Conservation (phyloP, 805 yeast genomes). For the Pichia californica region DNA sequence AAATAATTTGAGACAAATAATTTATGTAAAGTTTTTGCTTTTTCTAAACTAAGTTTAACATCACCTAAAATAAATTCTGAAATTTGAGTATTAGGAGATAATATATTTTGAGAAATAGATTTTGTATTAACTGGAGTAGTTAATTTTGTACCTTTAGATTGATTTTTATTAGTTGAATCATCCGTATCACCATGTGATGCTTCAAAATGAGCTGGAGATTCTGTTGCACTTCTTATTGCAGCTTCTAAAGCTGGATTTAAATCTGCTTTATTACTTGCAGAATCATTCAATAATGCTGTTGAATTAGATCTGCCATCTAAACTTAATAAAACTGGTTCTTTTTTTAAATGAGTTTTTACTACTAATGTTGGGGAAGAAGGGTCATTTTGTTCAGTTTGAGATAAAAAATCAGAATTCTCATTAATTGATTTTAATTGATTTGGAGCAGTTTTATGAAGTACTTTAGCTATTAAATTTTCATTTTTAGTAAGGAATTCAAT, state of each 20-base stretch:
- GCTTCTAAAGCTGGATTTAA: conserved; percentile 39
- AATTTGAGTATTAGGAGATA: conserved; percentile 28
- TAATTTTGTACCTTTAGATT: neutral
- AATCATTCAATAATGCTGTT: conserved; percentile 36
- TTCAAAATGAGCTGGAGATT: conserved; percentile 19
- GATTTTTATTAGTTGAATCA: neutral
- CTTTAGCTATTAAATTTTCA: conserved; percentile 63
- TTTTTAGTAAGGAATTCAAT: conserved; percentile 60
- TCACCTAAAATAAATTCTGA: conserved; percentile 73
- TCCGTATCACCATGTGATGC: neutral
- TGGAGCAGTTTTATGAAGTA: conserved; percentile 36
- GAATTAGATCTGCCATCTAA: conserved; percentile 26
- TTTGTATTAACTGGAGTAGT: conserved; percentile 17
- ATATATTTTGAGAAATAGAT: conserved; percentile 15
- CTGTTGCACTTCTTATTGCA: conserved; percentile 34
- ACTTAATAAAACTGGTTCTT: conserved; percentile 37
- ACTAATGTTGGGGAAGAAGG: conserved; percentile 13
- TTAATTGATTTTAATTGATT: neutral
- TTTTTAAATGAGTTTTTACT: conserved; percentile 39
- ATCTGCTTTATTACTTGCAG: conserved; percentile 34
- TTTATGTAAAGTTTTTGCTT: conserved; percentile 68
- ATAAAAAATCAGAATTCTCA: neutral
- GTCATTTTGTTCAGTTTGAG: neutral
- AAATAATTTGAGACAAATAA: conserved; percentile 60
- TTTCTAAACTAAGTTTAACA: conserved; percentile 55